Evolutionary conservation across 2,329 filamentous ascomycete species (phyloP), one percentile per base, ranked within the genome.

Genomic region (Phoma sp.): DNA sequence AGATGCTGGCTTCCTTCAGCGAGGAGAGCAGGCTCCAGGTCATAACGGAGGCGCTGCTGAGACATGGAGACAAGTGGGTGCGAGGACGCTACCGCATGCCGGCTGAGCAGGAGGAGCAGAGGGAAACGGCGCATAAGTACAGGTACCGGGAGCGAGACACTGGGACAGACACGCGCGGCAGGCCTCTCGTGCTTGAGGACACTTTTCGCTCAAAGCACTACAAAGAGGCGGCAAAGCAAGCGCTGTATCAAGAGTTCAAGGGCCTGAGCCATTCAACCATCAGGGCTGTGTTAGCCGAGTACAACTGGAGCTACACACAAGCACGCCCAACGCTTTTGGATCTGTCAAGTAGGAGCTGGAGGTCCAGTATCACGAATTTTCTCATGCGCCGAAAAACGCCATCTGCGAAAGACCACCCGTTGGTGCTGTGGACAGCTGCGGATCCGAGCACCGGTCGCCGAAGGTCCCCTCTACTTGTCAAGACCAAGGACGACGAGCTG

Each of bases 251-350:
- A 51, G 91, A 95, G 74, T 95, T 93, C 77, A 88, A 86, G 65
- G 88, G 87, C 17, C 77, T 93, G 34, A 87, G 88, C 11, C 84
- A 84, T 53, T 90, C 89, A 1, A 87, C 89, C 3, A 89, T 93
- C 74, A 86, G 87, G 67, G 90, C 88, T 7, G 90, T 95, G 7
- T 82, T 95, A 40, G 90, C 90, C 42, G 91, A 95, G 73, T 86
- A 84, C 67, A 95, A 95, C 75, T 87, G 90, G 74, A 89, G 87
- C 7, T 95, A 93, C 66, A 85, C 88, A 18, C 83, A 87, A 25
- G 87, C 89, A 11, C 83, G 90, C 29, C 84, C 83, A 14, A 90
- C 87, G 2, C 83, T 95, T 14, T 83, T 90, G 47, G 82, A 81
- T 1, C 75, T 93, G 11, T 87, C 87, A 6, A 84, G 84, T 37